Conservation (phyloP, 73 alveolate species). For the Tetrahymena borealis region DNA sequence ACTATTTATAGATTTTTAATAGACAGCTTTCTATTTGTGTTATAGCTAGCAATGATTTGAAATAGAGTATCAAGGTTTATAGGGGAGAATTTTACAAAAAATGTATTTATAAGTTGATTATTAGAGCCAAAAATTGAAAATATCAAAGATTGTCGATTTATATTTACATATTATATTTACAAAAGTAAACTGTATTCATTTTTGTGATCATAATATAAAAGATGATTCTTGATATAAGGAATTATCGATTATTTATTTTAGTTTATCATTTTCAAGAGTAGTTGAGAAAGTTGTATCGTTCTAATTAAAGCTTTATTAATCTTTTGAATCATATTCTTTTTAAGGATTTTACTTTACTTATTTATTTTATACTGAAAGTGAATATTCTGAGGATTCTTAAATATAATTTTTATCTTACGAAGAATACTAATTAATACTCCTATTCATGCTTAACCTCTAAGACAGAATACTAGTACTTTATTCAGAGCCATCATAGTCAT, state of each 20-base stretch:
- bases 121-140: too few relatives aligned
- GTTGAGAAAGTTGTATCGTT: neutral
- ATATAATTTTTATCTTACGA: neutral
- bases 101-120: too few relatives aligned
- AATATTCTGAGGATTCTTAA: neutral
- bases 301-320: neutral
- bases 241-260: neutral
- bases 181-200: neutral
- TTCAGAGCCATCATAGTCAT: neutral
- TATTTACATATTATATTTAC: neutral
- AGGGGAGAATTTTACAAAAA: too few relatives aligned
- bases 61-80: too few relatives aligned
- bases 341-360: neutral
- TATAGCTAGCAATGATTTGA: too few relatives aligned
- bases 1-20: too few relatives aligned
- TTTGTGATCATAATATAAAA: neutral
- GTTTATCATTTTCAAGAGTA: neutral
- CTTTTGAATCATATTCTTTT: neutral
- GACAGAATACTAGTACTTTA: neutral
- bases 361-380: neutral
- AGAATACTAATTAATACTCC: neutral
- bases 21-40: too few relatives aligned
- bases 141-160: too few relatives aligned
- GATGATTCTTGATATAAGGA: neutral
- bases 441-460: neutral